Conservation (phyloP, 768 basidiomycete genomes). For the Hortiboletus flavorubellus region DNA sequence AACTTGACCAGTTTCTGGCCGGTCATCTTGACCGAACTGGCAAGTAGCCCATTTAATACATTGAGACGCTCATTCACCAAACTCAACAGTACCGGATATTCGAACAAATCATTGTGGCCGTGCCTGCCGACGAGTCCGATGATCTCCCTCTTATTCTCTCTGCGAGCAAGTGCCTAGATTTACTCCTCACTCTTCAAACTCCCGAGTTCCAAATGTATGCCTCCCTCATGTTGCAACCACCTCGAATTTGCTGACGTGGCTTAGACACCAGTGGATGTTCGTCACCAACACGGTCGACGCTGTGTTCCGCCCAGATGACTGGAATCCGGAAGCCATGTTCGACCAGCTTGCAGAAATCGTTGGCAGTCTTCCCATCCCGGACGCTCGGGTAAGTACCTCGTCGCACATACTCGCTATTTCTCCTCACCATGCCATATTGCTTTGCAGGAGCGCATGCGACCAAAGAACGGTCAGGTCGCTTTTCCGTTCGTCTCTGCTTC, state of each 20-base stretch:
- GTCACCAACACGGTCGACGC: slow-evolving; percentile 97
- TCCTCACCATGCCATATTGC: neutral
- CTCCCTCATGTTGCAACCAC: neutral
- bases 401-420: neutral
- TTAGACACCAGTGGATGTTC: slow-evolving; percentile 96
- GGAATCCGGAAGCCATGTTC: slow-evolving; percentile 83
- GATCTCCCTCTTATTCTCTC: slow-evolving; percentile 79
- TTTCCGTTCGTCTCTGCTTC: slow-evolving; percentile 23
- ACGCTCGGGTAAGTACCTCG: slow-evolving; percentile 24
- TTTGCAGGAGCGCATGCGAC: slow-evolving; percentile 26
- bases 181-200: slow-evolving; percentile 89
- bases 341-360: slow-evolving; percentile 87
- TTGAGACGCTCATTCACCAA: neutral
- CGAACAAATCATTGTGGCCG: slow-evolving; percentile 67
- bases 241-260: slow-evolving; percentile 4
- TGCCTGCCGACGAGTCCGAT: slow-evolving; percentile 82
- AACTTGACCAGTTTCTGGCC: slow-evolving; percentile 98
- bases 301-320: slow-evolving; percentile 80
- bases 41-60: slow-evolving; percentile 32
- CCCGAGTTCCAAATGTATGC: slow-evolving; percentile 96
- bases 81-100: slow-evolving; percentile 79
- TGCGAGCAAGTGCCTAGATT: slow-evolving; percentile 91
- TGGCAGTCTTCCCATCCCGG: slow-evolving; percentile 55
- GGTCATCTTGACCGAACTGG: slow-evolving; percentile 88
- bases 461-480: slow-evolving; percentile 19